Base-by-base conservation (phyloP, 164 flowering plant species). In the Brasenia schreberi region DNA sequence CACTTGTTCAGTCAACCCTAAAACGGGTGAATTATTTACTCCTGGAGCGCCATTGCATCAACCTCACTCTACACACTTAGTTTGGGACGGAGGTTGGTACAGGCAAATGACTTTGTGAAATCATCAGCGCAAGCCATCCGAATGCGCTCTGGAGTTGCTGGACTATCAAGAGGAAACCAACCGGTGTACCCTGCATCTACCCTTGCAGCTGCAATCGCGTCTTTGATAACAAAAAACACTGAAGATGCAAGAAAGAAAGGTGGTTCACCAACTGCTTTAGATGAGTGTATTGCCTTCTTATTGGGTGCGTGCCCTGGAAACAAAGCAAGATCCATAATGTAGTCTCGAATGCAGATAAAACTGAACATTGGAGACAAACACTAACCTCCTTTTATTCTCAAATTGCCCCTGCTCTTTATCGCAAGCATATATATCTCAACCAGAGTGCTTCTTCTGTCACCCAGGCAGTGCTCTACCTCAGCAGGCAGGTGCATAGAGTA, bases 221-320 rank as follows among this genome's bases (percentile, higher is more conserved):
- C 96, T 71, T 94, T 94, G 71, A 94, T 91, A 65, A 94, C 99
- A 62, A 94, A 94, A 63, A 94, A 87, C 44, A 85, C 96, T 10
- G 96, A 53, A 39, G 97, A 85, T 6, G 97, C 99, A 63, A 94
- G 85, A 66, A 94, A 94, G 69, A 94, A 94, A 16, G 99, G 99
- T 64, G 97, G 97, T 72, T 95, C 99, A 5, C 99, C 99, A 0
- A 92, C 97, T 18, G 97, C 99, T 80, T 95, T 95, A 1, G 96
- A 91, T 52, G 97, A 95, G 70, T 95, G 97, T 64, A 95, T 83
- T 64, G 97, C 97, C 74, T 80, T 89, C 23, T 65, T 72, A 70
- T 95, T 95, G 45, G 90, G 96, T 71, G 81, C 82, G n/a, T n/a
- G 65, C 77, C 97, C 97, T 95, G 80, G 59, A 61, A 58, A 67